These are phyloP conservation scores for Wickerhamiella parazyma DNA, from an alignment of 805 yeast species.

Conservation along the genomic window DNA sequence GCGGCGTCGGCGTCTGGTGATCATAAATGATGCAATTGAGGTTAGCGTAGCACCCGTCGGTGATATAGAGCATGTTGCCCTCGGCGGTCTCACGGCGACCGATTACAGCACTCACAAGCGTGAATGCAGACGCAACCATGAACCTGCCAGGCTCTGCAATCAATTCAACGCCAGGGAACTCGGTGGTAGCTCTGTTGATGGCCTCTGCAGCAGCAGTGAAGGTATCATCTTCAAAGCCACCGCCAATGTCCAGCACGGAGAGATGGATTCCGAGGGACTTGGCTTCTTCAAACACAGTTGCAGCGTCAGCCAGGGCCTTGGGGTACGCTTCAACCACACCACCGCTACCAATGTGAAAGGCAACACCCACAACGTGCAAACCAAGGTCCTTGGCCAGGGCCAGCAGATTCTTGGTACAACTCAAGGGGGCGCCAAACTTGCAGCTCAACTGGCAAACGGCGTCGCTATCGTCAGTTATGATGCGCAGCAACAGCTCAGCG, in stretches of 20 bases:
- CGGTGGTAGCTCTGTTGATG: conserved; percentile 41
- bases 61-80: conserved; percentile 59
- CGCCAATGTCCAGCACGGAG: conserved; percentile 72
- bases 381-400: conserved; percentile 46
- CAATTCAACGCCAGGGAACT: conserved; percentile 42
- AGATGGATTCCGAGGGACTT: conserved; percentile 34
- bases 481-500: conserved; percentile 60
- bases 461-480: conserved; percentile 76
- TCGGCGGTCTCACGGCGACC: conserved; percentile 50
- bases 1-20: conserved; percentile 69
- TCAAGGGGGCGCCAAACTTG: conserved; percentile 72
- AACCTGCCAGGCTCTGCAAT: conserved; percentile 94
- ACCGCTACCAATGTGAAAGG: conserved; percentile 93
- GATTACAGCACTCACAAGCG: conserved; percentile 69
- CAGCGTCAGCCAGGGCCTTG: conserved; percentile 37
- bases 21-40: conserved; percentile 88
- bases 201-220: conserved; percentile 47
- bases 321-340: conserved; percentile 53
- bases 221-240: conserved; percentile 60
- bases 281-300: conserved; percentile 51
- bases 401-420: conserved; percentile 41
- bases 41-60: conserved; percentile 93
- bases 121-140: conserved; percentile 72
- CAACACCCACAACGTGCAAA: conserved; percentile 65
- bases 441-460: conserved; percentile 79